Evolutionary conservation across 129 eudicot species (phyloP), one percentile per base, ranked within the genome.

Genomic region (Chrysanthemum makinoi): DNA sequence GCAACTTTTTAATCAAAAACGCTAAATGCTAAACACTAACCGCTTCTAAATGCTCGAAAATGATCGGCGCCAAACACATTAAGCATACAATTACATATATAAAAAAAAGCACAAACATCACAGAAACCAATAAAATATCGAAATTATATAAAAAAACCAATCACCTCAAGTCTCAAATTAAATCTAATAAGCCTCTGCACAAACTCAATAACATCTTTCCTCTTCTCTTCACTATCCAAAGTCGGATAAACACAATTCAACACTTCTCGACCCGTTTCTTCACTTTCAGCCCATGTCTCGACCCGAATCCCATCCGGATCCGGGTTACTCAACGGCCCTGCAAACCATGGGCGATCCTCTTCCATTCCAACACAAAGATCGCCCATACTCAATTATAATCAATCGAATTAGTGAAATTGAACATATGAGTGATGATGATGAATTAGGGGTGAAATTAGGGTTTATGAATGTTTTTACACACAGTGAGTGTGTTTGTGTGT

Each of bases 131-230:
- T 28, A 58, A 22, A 1, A 20, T 26, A 17, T 30, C 71, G 39
- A 18, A 74, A 68, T 56, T 35, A 51, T 24, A 26, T 3, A 16
- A 64, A 55, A 55, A 75, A 70, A 69, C 0, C 6, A 70, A 46
- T 16, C 6, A 90, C 96, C 96, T 90, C 88, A 69, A 80, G 83
- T 20, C 78, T 74, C 15, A 87, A 72, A 22, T 73, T 72, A 16
- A 46, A 18, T 50, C 79, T 72, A 70, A 90, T 74, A 10, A 90
- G 85, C 17, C 73, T 67, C 80, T 87, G 93, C 59, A 90, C 75
- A 47, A 79, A 81, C 20, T 90, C 96, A 72, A 87, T 81, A 30
- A 90, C 90, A 48, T 90, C 87, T 65, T 76, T 80, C 70, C 96
- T 81, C 68, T 75, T 82, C 80, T 90, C 96, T 53, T 86, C 85